These are phyloP conservation scores for Lactarius hatsudake DNA, from an alignment of 768 basidiomycete genomes.

Conservation along the genomic window DNA sequence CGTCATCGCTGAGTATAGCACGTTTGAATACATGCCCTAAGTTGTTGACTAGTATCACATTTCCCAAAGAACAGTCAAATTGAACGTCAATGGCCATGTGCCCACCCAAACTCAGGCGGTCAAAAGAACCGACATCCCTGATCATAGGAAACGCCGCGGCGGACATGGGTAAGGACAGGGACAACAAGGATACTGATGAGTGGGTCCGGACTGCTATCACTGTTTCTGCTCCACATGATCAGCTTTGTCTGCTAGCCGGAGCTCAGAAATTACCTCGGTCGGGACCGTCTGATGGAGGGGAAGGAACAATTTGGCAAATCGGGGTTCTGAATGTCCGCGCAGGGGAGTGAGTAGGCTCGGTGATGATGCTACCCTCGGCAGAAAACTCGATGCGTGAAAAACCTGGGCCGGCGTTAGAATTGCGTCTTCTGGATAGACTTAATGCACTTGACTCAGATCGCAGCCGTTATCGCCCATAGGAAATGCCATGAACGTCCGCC, in stretches of 20 bases:
- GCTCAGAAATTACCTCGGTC: conserved; percentile 4
- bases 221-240: conserved; percentile 18
- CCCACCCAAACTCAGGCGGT: conserved; percentile 41
- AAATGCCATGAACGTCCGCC: conserved; percentile 47
- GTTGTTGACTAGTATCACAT: conserved; percentile 14
- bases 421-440: neutral
- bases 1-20: neutral
- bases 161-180: neutral
- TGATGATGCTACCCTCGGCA: conserved; percentile 32
- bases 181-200: conserved; percentile 34
- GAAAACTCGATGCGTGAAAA: conserved; percentile 43
- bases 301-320: conserved; percentile 55
- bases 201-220: conserved; percentile 49
- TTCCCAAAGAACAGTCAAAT: conserved; percentile 30
- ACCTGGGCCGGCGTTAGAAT: conserved; percentile 38
- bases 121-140: conserved; percentile 19
- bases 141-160: neutral
- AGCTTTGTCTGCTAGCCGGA: conserved; percentile 15
- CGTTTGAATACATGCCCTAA: conserved; percentile 19
- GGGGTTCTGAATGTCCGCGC: conserved; percentile 58
- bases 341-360: conserved; percentile 44
- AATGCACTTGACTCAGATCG: conserved; percentile 58
- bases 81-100: conserved; percentile 49
- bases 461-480: conserved; percentile 59
- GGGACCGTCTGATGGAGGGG: neutral